Evolutionary conservation across 305 asterid genomes (phyloP).

Genomic region (Plantago rigida): DNA sequence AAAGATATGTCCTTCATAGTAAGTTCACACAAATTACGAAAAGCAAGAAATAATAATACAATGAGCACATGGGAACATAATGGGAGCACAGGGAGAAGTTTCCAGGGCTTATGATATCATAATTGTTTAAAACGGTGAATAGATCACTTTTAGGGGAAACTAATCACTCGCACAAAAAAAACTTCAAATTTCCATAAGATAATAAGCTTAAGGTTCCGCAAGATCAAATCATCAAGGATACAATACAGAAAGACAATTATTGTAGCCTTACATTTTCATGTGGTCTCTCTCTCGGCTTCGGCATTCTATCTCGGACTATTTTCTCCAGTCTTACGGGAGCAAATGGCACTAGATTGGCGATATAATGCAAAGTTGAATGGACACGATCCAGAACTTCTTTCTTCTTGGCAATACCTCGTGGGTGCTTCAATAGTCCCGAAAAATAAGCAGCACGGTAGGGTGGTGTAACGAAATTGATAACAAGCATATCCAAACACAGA

Average conservation of each 20-base stretch:
- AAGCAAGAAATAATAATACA: too few relatives aligned
- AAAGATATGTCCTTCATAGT: too few relatives aligned
- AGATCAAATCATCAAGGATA: conserved; percentile 12
- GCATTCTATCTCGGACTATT: conserved; percentile 59
- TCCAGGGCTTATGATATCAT: neutral
- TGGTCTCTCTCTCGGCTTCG: conserved; percentile 26
- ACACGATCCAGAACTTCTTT: conserved; percentile 65
- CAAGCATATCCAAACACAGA: conserved; percentile 79
- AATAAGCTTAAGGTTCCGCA: conserved; percentile 8
- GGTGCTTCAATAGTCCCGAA: conserved; percentile 43
- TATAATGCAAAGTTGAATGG: conserved; percentile 58
- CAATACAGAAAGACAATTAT: conserved; percentile 1
- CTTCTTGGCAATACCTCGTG: conserved; percentile 54
- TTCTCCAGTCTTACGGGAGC: conserved; percentile 64
- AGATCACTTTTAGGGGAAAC: neutral
- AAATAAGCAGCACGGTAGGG: conserved; percentile 26
- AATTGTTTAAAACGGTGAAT: neutral
- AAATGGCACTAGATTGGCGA: conserved; percentile 67
- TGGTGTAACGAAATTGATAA: conserved; percentile 71
- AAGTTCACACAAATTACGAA: too few relatives aligned
- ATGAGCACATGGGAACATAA: neutral
- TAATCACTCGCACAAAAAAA: neutral
- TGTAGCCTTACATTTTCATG: conserved; percentile 51
- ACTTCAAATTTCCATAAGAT: neutral
- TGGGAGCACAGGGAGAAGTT: neutral